Base-by-base conservation (phyloP, 305 asterid species). In the Solanum hybrid region DNA sequence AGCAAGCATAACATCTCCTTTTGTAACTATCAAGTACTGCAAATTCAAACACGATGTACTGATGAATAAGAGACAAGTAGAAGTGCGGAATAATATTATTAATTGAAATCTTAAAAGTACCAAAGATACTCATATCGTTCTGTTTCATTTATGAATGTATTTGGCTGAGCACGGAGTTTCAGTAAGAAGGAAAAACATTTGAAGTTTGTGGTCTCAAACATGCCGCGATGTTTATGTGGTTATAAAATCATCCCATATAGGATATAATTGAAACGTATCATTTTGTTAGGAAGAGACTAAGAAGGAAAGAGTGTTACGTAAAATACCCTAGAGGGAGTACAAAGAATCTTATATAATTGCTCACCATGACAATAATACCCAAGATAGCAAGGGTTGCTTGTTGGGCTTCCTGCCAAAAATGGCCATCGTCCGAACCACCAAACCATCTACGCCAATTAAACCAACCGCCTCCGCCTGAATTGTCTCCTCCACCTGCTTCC, bases 341-440 rank as follows among this genome's bases (percentile, higher is more conserved):
- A 87, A 24, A 36, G 11, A 69, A 40, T 71, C 20, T 75, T 42
- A 12, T 75, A 14, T 42, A 86, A 89, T 86, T 86, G 89, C 93
- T 92, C 93, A 97, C 99, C 93, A 94, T 51, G 75, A 91, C 93
- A 89, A 96, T 88, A 90, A 97, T 94, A 88, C 96, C 99, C 71
- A 96, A 92, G 90, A 96, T 89, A 1, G 99, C 89, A 87, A 96
- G 97, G 91, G 94, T 88, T 87, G 95, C 95, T 95, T 94, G 98
- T 87, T 95, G 97, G 36, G 99, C 96, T 92, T 97, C 99, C 91
- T 93, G 96, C 99, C 99, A 95, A 93, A 97, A 96, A 91, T 69
- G 95, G 87, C 95, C 99, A 88, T 94, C 94, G 86, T 93, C 94
- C 1, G 96, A 96, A 71, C 97, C 96, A 80, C 95, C 95, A 92